A percentile compares a stretch with the other conserved stretches of the same genome.
phyloP scores from a whole-genome alignment of 345 rosid genomes.

The Linum tenue region DNA sequence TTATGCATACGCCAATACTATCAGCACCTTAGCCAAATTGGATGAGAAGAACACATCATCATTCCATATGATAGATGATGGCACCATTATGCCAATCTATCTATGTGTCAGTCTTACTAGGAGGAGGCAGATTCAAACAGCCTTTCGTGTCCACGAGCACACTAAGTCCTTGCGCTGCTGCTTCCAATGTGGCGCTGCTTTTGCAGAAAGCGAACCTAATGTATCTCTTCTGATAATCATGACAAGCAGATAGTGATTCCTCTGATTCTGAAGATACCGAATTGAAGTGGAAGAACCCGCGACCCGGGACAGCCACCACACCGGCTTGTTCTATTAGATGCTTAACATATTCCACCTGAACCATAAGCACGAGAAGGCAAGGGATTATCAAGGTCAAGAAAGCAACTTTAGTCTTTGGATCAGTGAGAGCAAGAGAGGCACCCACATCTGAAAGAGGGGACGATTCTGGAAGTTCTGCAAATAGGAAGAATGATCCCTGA shows the following conservation, averaged over 20 bases:
- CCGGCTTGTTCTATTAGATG: slow-evolving; percentile 40
- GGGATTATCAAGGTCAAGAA: neutral
- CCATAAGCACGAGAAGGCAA: neutral
- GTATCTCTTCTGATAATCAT: slow-evolving; percentile 24
- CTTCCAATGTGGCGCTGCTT: slow-evolving; percentile 33
- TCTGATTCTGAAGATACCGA: slow-evolving; percentile 3
- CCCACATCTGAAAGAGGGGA: slow-evolving; percentile 41
- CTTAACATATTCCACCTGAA: slow-evolving; percentile 40
- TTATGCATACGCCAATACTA: too few species aligned
- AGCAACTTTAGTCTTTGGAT: neutral
- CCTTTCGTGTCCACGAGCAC: slow-evolving; percentile 9
- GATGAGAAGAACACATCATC: too few species aligned
- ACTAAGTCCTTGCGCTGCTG: slow-evolving; percentile 36
- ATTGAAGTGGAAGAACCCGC: slow-evolving; percentile 37
- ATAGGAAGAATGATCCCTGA: slow-evolving; percentile 43
- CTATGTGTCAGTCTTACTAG: too few species aligned
- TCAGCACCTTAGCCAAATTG: too few species aligned
- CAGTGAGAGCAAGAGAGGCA: neutral
- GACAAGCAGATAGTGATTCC: slow-evolving; percentile 3
- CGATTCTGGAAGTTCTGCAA: slow-evolving; percentile 39
- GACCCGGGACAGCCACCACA: slow-evolving; percentile 51
- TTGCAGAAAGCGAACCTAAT: slow-evolving; percentile 57
- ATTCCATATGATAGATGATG: too few species aligned
- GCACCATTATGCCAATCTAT: too few species aligned
- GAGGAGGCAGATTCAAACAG: too few species aligned